Percentiles rank a stretch among this genome's conserved stretches.
Conservation (phyloP, 306 rosid genomes). For the Ceratonia siliqua region DNA sequence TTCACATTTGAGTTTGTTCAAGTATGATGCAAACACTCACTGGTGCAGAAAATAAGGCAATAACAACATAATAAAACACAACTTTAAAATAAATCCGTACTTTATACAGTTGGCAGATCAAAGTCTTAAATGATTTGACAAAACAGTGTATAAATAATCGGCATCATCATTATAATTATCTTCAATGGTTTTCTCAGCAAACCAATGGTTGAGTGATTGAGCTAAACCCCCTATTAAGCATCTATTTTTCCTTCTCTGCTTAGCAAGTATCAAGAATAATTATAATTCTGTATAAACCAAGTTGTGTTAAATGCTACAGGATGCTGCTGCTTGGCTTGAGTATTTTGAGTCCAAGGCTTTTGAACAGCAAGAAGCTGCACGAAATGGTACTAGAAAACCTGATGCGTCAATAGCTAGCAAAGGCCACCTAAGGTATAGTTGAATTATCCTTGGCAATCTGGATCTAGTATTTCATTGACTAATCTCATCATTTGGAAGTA, state of each 20-base stretch:
- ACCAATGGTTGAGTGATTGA: not conserved
- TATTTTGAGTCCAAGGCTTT: slow-evolving; percentile 99
- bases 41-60: not conserved
- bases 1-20: not conserved
- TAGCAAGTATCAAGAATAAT: not conserved
- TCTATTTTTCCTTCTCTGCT: not conserved
- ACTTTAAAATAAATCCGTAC: no score
- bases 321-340: slow-evolving; percentile 99
- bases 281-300: slow-evolving; percentile 6
- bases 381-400: slow-evolving; percentile 93
- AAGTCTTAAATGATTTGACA: not conserved
- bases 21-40: not conserved
- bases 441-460: slow-evolving; percentile 24
- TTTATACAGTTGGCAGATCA: not conserved
- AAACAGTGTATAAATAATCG: not conserved
- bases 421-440: slow-evolving; percentile 92
- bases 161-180: not conserved
- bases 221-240: not conserved
- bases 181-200: not conserved
- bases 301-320: slow-evolving; percentile 54
- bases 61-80: not conserved
- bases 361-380: slow-evolving; percentile 99
- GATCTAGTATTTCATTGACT: slow-evolving; percentile 8
- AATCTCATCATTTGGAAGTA: slow-evolving; percentile 25
- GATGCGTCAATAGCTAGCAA: slow-evolving; percentile 98